phyloP scores from a whole-genome alignment of 139 green algal genomes.

The Chlamydomonas asymmetrica region DNA sequence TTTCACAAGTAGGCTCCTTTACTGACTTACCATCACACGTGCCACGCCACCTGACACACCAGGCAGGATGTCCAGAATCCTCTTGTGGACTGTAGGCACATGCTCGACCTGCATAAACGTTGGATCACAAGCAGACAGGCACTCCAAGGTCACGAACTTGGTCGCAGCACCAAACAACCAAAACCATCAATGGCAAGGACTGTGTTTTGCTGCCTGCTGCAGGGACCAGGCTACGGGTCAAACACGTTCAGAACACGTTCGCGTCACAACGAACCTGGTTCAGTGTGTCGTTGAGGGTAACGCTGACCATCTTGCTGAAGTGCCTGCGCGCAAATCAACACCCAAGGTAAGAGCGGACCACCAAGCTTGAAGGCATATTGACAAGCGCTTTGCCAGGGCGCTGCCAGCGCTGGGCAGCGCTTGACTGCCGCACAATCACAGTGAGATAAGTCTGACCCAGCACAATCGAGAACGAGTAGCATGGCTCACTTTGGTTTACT shows the following conservation, averaged over 20 bases:
- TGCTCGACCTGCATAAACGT: slow-evolving; percentile 53
- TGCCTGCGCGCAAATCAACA: no score
- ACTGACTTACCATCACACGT: slow-evolving; percentile 32
- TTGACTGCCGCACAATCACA: no score
- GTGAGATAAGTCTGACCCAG: no score
- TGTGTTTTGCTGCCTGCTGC: slow-evolving; percentile 1
- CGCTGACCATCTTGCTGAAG: background rate
- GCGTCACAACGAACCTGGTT: background rate
- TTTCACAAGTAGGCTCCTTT: background rate
- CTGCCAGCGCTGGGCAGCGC: no score
- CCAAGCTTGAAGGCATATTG: no score
- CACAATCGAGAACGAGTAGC: no score
- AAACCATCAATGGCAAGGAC: background rate
- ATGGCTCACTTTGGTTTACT: no score
- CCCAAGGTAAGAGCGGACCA: no score
- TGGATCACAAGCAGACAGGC: no score
- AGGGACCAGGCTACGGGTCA: background rate
- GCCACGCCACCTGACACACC: slow-evolving; percentile 44
- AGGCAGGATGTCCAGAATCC: slow-evolving; percentile 42
- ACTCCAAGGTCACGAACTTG: slow-evolving; percentile 9
- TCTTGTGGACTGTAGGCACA: slow-evolving; percentile 33
- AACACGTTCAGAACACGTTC: background rate
- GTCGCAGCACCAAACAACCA: background rate
- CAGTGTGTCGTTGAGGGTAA: slow-evolving; percentile 20
- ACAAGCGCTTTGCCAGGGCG: no score